Base-by-base conservation (phyloP, 768 basidiomycete genomes). In the Cyclocybe cylindracea region DNA sequence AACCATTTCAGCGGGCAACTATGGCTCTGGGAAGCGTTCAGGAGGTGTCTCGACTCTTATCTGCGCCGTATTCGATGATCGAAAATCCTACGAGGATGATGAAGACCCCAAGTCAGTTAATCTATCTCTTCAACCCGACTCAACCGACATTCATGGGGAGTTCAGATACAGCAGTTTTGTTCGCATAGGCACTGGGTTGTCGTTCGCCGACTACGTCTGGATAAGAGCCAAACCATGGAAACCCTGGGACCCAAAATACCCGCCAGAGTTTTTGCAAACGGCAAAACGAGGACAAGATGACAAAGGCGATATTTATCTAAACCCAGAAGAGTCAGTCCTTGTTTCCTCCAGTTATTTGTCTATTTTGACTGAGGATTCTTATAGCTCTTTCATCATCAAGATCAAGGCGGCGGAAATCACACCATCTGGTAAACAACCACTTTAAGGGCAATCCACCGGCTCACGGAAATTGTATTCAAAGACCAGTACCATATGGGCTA, bases 381-480 rank as follows among this genome's bases (percentile, higher is more conserved):
- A 19, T 53, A 97, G 95, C 59, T 97, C 96, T 0, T 98, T 99
- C 67, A 88, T 98, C 34, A 53, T 98, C 58, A 89, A 89, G 60
- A 83, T 98, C 50, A 98, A 98, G 69, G 96, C 92, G 0, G 91
- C 95, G 0, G 94, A 98, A 65, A 91, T 98, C 46, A 85, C 85
- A 2, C 71, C 78, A 8, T 80, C 91, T 39, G 88, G 93, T 87
- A 51, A 56, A 57, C 39, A n/a, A 31, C 32, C n/a, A 35, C 31
- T 16, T 8, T 24, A 13, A 29, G 14, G 14, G 29, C n/a, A 24
- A 37, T 43, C 51, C 53, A 7, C 53, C 45, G 4, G 7, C 39
- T 1, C 32, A 5, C 11, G 24, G 39, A 46, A 32, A 49, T 36
- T 46, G 40, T 18, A 44, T 57, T 57, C 54, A 11, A 33, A 85